These are phyloP conservation scores for Komagataella pastoris DNA, from an alignment of 805 yeast species.

Conservation along the genomic window DNA sequence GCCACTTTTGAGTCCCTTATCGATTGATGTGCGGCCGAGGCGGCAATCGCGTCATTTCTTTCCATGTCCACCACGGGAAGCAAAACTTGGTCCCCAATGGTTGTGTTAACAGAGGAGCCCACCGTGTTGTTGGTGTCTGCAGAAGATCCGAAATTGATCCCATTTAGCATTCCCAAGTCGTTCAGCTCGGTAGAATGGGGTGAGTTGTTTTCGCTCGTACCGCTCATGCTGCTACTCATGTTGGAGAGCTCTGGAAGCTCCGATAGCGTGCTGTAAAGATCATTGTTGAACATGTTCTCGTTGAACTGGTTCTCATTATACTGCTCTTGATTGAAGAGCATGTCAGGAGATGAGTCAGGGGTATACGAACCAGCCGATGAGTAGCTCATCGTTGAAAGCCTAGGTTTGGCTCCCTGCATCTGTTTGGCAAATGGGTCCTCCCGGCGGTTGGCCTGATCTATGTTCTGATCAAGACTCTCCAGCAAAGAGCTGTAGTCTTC, in stretches of 20 bases:
- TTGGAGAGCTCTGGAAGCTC: not conserved
- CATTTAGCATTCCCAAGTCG: not conserved
- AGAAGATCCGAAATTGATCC: not conserved
- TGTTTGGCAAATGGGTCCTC: not conserved
- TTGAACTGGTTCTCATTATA: not conserved
- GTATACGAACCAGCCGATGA: not conserved
- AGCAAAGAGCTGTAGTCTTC: not conserved
- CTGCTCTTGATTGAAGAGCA: not conserved
- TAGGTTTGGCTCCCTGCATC: not conserved
- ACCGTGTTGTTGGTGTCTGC: not conserved
- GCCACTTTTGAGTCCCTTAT: conserved; percentile 8
- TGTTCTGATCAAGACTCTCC: not conserved
- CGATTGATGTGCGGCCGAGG: not conserved
- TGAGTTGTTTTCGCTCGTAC: not conserved
- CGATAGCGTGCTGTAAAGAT: not conserved
- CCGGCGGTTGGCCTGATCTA: not conserved
- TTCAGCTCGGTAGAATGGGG: not conserved
- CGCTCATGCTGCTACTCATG: not conserved
- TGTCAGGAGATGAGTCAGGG: not conserved
- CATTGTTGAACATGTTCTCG: not conserved
- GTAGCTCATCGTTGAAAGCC: not conserved
- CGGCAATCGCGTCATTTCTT: not conserved
- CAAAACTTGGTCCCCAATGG: not conserved
- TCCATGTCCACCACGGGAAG: not conserved
- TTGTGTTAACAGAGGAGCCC: not conserved